Percentiles rank a stretch among this genome's conserved stretches.
phyloP scores from a whole-genome alignment of 164 flowering plant species.

The Dillenia turbinata region DNA sequence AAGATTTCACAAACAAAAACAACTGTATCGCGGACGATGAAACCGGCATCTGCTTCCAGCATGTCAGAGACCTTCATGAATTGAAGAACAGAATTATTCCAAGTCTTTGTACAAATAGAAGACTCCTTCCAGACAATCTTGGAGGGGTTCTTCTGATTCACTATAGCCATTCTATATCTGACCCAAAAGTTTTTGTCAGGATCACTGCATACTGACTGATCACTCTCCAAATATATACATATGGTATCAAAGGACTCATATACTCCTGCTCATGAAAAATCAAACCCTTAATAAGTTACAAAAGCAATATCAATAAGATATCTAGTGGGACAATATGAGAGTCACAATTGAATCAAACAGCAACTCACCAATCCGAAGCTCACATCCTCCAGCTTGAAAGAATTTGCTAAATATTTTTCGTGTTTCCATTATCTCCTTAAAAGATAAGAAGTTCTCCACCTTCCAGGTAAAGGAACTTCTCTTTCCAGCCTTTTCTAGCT shows the following conservation, averaged over 20 bases:
- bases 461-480: conserved; percentile 88
- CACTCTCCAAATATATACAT: conserved; percentile 95
- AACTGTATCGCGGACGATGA: conserved; percentile 91
- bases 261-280: conserved; percentile 47
- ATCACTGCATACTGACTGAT: conserved; percentile 87
- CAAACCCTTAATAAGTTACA: too few species aligned
- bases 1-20: conserved; percentile 96
- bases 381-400: conserved; percentile 98
- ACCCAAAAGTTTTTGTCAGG: conserved; percentile 98
- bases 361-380: conserved; percentile 91
- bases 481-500: conserved; percentile 39
- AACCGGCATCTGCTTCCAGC: conserved; percentile 94
- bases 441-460: conserved; percentile 92
- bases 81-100: conserved; percentile 99
- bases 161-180: conserved; percentile 88
- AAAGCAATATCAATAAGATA: too few species aligned
- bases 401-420: conserved; percentile 95
- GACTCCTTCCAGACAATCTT: conserved; percentile 98
- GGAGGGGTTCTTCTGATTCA: conserved; percentile 85
- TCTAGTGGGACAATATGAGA: too few species aligned
- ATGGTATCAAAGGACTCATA: conserved; percentile 97
- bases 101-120: conserved; percentile 96
- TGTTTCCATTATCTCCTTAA: conserved; percentile 96
- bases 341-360: neutral
- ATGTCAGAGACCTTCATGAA: conserved; percentile 99